A percentile compares a stretch with the other conserved stretches of the same genome.
Evolutionary conservation across 305 asterid species (phyloP).

Genomic region (Rubia tinctorum): DNA sequence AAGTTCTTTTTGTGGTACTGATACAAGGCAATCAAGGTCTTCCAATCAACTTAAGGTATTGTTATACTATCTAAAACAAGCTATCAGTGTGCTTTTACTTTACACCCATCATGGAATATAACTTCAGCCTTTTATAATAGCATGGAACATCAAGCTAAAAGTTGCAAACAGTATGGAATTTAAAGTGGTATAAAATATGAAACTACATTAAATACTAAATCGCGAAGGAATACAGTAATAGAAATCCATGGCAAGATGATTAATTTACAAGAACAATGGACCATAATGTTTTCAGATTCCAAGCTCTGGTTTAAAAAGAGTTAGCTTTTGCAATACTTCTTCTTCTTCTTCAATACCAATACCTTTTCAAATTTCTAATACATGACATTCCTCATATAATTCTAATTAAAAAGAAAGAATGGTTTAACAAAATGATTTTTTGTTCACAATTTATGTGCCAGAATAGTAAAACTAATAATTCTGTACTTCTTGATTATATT

Average conservation of each 20-base stretch:
- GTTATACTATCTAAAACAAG: not conserved
- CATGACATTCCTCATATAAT: too few species aligned
- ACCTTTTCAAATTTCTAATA: too few species aligned
- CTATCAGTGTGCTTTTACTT: not conserved
- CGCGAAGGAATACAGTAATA: not conserved
- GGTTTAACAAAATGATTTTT: too few species aligned
- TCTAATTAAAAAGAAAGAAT: slow-evolving; percentile 19
- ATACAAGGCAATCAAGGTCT: not conserved
- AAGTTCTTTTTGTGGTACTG: not conserved
- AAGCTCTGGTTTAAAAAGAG: too few species aligned
- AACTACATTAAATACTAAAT: not conserved
- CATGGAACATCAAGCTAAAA: not conserved
- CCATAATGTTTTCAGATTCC: too few species aligned
- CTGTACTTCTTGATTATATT: too few species aligned
- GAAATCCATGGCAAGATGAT: not conserved
- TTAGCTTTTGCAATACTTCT: too few species aligned
- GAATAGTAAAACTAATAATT: too few species aligned
- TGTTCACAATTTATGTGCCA: too few species aligned
- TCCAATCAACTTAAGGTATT: not conserved
- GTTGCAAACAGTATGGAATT: not conserved
- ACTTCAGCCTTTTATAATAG: not conserved
- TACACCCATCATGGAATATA: not conserved
- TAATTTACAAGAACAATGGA: too few species aligned
- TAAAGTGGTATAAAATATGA: not conserved
- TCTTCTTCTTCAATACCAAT: slow-evolving; percentile 21